phyloP scores from a whole-genome alignment of 257 asterid genomes.

The Plantago major region DNA sequence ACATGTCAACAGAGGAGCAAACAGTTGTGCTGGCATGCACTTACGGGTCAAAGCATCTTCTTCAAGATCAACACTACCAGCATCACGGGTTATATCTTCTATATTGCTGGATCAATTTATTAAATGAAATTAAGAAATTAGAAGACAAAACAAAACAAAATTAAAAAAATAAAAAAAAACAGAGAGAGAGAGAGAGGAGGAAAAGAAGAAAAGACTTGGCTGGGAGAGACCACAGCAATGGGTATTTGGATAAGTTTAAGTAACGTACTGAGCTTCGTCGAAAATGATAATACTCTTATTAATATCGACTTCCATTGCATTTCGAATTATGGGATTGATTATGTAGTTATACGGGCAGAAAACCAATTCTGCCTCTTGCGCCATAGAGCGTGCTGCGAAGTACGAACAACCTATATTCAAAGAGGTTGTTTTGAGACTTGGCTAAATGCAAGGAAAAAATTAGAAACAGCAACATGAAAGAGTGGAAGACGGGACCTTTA shows the following conservation, averaged over 20 bases:
- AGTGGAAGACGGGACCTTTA: conserved; percentile 47
- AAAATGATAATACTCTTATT: conserved; percentile 67
- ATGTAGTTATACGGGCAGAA: conserved; percentile 96
- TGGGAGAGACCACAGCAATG: conserved; percentile 8
- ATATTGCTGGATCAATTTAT: conserved; percentile 56
- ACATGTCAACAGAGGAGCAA: conserved; percentile 14
- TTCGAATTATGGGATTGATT: conserved; percentile 72
- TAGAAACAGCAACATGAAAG: conserved; percentile 7
- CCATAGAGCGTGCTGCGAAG: conserved; percentile 79
- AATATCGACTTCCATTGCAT: conserved; percentile 87
- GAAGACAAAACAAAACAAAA: conserved; percentile 14
- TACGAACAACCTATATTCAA: conserved; percentile 83
- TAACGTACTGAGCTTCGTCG: conserved; percentile 98
- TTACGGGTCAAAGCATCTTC: conserved; percentile 75
- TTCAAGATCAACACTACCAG: conserved; percentile 79
- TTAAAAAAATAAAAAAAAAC: background rate
- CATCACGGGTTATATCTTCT: conserved; percentile 95
- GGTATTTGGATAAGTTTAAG: conserved; percentile 14
- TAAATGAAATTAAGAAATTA: conserved; percentile 13
- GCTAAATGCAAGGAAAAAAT: conserved; percentile 12
- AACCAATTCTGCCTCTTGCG: conserved; percentile 78
- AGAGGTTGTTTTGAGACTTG: conserved; percentile 26
- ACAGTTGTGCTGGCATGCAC: conserved; percentile 26
- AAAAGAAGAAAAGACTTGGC: too few species aligned
- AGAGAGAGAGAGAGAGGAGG: too few species aligned